A percentile compares a stretch with the other conserved stretches of the same genome.
These are phyloP conservation scores for Trichoderma afroharzianum DNA, from an alignment of 2,329 filamentous ascomycete species.

Conservation along the genomic window DNA sequence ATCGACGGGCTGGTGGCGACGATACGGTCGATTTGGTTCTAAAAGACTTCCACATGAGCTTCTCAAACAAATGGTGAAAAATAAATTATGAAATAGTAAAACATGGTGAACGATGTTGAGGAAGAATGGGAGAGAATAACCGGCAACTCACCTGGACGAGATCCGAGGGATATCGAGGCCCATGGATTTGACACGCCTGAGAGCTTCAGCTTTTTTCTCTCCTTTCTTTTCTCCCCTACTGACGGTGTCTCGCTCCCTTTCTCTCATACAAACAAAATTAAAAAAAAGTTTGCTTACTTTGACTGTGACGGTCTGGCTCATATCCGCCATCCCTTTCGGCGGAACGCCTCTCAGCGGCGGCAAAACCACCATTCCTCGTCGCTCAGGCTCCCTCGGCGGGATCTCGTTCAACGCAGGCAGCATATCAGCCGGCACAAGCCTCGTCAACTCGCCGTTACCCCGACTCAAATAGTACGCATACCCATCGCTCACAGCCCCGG, in stretches of 20 bases:
- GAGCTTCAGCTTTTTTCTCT: constrained; percentile 28
- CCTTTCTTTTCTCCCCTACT: background rate
- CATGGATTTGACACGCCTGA: constrained; percentile 24
- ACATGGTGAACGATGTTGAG: constrained; percentile 18
- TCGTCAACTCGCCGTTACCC: constrained; percentile 51
- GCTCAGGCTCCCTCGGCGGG: constrained; percentile 37
- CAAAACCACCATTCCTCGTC: constrained; percentile 45
- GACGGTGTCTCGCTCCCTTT: background rate
- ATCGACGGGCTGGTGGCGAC: constrained; percentile 33
- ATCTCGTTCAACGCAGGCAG: constrained; percentile 45
- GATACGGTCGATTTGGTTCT: constrained; percentile 36
- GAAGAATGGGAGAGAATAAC: background rate
- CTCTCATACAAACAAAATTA: background rate
- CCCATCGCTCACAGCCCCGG: constrained; percentile 7
- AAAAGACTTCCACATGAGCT: background rate
- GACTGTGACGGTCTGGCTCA: constrained; percentile 34
- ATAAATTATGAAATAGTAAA: background rate
- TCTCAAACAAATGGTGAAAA: background rate
- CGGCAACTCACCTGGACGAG: constrained; percentile 29
- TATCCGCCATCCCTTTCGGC: constrained; percentile 37
- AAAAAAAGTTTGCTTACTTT: constrained; percentile 35
- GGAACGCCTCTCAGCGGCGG: constrained; percentile 38
- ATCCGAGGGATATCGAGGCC: constrained; percentile 26
- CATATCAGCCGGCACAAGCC: constrained; percentile 54
- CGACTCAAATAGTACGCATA: constrained; percentile 53